Conservation (phyloP, 208 protist genomes). For the Leishmania lainsoni region DNA sequence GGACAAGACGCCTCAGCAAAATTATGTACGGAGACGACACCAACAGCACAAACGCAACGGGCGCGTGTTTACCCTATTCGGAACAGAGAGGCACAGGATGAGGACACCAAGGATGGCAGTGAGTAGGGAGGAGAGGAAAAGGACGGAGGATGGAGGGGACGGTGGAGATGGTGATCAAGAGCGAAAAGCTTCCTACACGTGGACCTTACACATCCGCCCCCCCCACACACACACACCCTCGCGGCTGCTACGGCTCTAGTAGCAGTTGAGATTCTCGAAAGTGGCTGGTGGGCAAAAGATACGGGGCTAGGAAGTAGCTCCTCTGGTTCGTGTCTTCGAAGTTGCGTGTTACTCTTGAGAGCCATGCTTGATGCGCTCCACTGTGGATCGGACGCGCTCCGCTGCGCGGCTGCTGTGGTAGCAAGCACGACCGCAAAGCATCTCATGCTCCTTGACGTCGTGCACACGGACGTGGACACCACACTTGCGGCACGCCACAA, state of each 20-base stretch:
- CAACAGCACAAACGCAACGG: constrained; percentile 3
- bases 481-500: constrained; percentile 70
- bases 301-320: background rate
- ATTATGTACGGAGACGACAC: background rate
- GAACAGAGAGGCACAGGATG: background rate
- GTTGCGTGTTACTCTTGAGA: constrained; percentile 4
- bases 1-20: background rate
- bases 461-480: constrained; percentile 56
- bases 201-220: background rate
- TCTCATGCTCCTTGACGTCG: constrained; percentile 74
- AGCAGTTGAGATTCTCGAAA: background rate
- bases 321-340: background rate
- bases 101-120: background rate
- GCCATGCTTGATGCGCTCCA: constrained; percentile 34
- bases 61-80: background rate
- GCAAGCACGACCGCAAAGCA: constrained; percentile 54
- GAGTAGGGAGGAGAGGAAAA: background rate
- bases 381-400: constrained; percentile 35
- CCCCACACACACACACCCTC: background rate
- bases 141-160: background rate
- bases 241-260: background rate
- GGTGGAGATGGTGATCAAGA: too few species aligned
- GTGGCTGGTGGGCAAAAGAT: background rate
- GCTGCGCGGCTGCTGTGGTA: constrained; percentile 47
- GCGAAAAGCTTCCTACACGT: background rate